phyloP scores from a whole-genome alignment of 1,284 basidiomycete genomes.

The Volvariella surrecta region DNA sequence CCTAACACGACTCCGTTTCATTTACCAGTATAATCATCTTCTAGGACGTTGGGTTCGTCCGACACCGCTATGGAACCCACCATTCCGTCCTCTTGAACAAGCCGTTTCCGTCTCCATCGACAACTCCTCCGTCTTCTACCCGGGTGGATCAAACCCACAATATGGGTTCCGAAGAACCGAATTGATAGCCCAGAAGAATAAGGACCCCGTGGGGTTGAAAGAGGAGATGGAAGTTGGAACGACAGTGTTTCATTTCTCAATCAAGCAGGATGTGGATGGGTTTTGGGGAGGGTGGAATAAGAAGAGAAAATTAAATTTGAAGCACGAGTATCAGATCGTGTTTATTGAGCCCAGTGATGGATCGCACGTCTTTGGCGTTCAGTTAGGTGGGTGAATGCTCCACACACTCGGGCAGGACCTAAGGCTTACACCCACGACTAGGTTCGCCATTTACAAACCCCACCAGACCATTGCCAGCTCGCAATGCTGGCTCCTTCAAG shows the following conservation, averaged over 20 bases:
- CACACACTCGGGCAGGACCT: not conserved
- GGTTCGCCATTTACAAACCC: slow-evolving; percentile 49
- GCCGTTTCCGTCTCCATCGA: slow-evolving; percentile 43
- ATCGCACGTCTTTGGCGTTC: slow-evolving; percentile 46
- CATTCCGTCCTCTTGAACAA: slow-evolving; percentile 30
- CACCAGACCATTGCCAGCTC: slow-evolving; percentile 28
- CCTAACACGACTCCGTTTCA: not conserved
- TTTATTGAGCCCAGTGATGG: slow-evolving; percentile 53
- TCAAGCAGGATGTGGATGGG: slow-evolving; percentile 31
- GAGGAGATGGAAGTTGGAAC: slow-evolving; percentile 32
- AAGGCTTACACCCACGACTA: slow-evolving; percentile 13
- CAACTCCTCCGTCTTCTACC: slow-evolving; percentile 50
- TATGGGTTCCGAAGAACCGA: slow-evolving; percentile 52
- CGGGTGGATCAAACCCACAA: slow-evolving; percentile 38
- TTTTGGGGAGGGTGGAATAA: no score
- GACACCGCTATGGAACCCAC: slow-evolving; percentile 41
- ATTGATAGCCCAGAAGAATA: slow-evolving; percentile 39
- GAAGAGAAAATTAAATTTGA: slow-evolving; percentile 34
- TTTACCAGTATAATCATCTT: slow-evolving; percentile 36
- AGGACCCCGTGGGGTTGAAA: slow-evolving; percentile 29
- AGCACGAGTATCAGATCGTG: slow-evolving; percentile 55
- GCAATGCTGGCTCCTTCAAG: slow-evolving; percentile 37
- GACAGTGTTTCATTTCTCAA: slow-evolving; percentile 48
- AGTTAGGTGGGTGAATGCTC: slow-evolving; percentile 34
- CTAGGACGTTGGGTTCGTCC: slow-evolving; percentile 28